Evolutionary conservation across 2,329 filamentous ascomycete genomes (phyloP).

Genomic region (Aureobasidium leucospermi): DNA sequence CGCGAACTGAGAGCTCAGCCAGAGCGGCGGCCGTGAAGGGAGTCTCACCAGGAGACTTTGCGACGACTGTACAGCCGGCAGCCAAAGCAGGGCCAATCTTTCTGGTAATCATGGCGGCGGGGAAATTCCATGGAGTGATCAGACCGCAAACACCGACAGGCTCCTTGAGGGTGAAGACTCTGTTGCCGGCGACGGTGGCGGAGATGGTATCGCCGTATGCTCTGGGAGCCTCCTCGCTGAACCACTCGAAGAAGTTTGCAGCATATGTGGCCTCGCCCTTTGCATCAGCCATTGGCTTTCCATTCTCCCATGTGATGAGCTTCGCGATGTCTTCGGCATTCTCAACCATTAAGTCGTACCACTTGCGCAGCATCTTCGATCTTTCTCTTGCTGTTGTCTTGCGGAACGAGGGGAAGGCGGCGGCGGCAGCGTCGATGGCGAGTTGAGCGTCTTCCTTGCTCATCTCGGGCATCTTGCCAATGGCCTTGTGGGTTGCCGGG

Average conservation of each 20-base stretch:
- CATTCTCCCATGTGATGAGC: constrained; percentile 85
- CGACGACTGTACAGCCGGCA: constrained; percentile 90
- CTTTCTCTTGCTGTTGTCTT: constrained; percentile 67
- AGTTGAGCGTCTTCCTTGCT: constrained; percentile 65
- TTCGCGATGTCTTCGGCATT: constrained; percentile 74
- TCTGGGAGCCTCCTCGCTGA: constrained; percentile 69
- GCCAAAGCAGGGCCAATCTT: constrained; percentile 63
- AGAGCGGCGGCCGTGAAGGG: constrained; percentile 85
- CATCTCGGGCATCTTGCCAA: constrained; percentile 83
- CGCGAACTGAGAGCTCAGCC: constrained; percentile 76
- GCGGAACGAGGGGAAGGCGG: constrained; percentile 65
- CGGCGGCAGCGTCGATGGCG: constrained; percentile 76
- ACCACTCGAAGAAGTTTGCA: constrained; percentile 73
- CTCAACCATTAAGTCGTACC: constrained; percentile 73
- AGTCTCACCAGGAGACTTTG: constrained; percentile 86
- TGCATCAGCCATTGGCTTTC: constrained; percentile 72
- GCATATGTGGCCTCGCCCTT: constrained; percentile 66
- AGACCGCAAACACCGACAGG: constrained; percentile 77
- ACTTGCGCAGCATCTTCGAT: constrained; percentile 65
- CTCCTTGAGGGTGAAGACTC: constrained; percentile 72
- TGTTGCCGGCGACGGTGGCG: constrained; percentile 61
- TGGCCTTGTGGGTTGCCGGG: constrained; percentile 71
- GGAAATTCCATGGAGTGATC: constrained; percentile 57
- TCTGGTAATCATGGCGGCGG: constrained; percentile 32
- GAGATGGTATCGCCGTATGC: constrained; percentile 69